phyloP scores from a whole-genome alignment of 495 filamentous ascomycete species.

The Cladorrhinum samala region DNA sequence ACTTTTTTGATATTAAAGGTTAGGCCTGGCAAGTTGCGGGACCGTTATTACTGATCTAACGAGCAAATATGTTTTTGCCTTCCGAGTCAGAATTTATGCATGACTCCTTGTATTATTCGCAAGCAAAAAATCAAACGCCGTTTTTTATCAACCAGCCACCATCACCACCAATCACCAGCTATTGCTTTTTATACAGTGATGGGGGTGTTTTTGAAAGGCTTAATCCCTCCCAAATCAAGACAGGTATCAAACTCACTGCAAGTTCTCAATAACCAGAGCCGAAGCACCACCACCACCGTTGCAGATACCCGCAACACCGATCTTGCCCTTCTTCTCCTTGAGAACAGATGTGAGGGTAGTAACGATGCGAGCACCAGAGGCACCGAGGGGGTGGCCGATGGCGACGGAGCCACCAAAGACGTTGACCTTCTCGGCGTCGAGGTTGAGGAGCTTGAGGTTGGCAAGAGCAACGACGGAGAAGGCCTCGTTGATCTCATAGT shows the following conservation, averaged over 20 bases:
- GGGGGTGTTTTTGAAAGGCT: slow-evolving; percentile 1
- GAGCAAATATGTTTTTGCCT: not conserved
- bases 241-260: slow-evolving; percentile 49
- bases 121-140: not conserved
- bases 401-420: slow-evolving; percentile 93
- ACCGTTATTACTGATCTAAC: not conserved
- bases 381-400: slow-evolving; percentile 89
- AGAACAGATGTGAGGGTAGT: slow-evolving; percentile 87
- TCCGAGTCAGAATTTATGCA: too few species aligned
- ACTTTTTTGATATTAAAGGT: slow-evolving; percentile 14
- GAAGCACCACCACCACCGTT: slow-evolving; percentile 95
- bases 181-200: too few species aligned
- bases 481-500: slow-evolving; percentile 98
- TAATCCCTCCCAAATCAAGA: too few species aligned
- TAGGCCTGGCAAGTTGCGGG: slow-evolving; percentile 14
- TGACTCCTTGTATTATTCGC: too few species aligned
- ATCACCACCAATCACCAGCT: not conserved
- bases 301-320: slow-evolving; percentile 92
- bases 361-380: slow-evolving; percentile 86
- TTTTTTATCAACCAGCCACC: not conserved
- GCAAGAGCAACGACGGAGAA: slow-evolving; percentile 95
- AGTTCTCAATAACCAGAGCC: slow-evolving; percentile 78
- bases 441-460: slow-evolving; percentile 80
- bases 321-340: slow-evolving; percentile 83
- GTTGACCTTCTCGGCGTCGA: slow-evolving; percentile 85